phyloP scores from a whole-genome alignment of 1,139 yeast species.

The Hemisphaericaspora xylanilytica region DNA sequence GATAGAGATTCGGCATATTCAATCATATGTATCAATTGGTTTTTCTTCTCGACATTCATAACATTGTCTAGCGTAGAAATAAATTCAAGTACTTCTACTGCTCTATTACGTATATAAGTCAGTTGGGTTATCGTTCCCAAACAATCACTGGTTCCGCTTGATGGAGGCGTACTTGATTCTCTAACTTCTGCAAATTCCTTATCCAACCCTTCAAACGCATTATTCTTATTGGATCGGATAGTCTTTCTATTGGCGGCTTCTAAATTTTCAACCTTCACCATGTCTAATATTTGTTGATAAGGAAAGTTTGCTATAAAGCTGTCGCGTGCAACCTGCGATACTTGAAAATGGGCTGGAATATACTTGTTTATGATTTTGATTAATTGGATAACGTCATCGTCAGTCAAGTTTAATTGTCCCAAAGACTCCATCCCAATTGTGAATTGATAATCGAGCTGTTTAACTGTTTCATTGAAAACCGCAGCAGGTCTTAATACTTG shows the following conservation, averaged over 20 bases:
- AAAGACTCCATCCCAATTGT: conserved; percentile 10
- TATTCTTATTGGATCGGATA: neutral
- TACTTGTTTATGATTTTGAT: conserved; percentile 3
- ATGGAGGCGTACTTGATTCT: conserved; percentile 10
- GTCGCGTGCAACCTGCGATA: neutral
- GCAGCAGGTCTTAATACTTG: conserved; percentile 2
- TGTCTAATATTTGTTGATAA: neutral
- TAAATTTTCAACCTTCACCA: neutral
- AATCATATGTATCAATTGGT: conserved; percentile 2
- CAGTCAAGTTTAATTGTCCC: conserved; percentile 4
- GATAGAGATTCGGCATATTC: conserved; percentile 8
- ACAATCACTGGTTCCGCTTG: neutral
- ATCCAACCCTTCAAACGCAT: conserved; percentile 7
- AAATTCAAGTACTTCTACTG: conserved; percentile 3
- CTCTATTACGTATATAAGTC: conserved; percentile 1
- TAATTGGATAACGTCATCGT: conserved; percentile 8
- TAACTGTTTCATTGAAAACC: neutral
- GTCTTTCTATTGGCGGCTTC: neutral
- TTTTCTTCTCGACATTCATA: conserved; percentile 3
- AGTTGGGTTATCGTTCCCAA: conserved; percentile 1
- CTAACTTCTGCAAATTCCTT: conserved; percentile 12
- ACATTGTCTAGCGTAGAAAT: neutral
- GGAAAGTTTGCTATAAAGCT: conserved; percentile 1
- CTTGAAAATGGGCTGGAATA: neutral
- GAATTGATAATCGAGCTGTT: conserved; percentile 10